A percentile compares a stretch with the other conserved stretches of the same genome.
phyloP scores from a whole-genome alignment of 306 rosid species.

The Cucurbita ficifolia region DNA sequence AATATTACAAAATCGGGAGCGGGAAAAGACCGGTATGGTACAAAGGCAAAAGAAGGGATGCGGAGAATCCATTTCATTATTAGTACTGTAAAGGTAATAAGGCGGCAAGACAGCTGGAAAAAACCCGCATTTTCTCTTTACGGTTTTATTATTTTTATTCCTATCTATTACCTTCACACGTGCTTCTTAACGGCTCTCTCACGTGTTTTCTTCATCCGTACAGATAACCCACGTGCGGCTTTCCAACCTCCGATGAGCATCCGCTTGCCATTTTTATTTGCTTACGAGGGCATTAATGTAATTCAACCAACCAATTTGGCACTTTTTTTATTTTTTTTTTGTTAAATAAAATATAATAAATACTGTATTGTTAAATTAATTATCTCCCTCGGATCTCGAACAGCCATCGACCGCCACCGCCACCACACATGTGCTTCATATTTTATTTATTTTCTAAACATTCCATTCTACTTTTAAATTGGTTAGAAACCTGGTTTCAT shows the following conservation, averaged over 20 bases:
- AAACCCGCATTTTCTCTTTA: background rate
- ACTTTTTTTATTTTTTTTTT: too few species aligned
- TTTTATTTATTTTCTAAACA: background rate
- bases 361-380: too few species aligned
- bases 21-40: background rate
- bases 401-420: background rate
- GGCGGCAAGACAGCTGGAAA: conserved; percentile 1
- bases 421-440: background rate
- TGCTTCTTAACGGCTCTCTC: conserved; percentile 17
- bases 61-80: background rate
- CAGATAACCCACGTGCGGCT: conserved; percentile 41
- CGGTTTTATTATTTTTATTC: background rate
- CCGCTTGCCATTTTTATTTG: background rate
- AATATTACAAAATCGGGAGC: background rate
- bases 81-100: background rate
- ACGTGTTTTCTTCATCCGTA: conserved; percentile 21
- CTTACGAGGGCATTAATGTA: background rate
- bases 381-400: background rate
- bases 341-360: too few species aligned
- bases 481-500: background rate
- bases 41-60: background rate
- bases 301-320: background rate
- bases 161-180: conserved; percentile 12
- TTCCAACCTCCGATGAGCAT: conserved; percentile 32
- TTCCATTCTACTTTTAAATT: background rate